These are phyloP conservation scores for Hemileia vastatrix DNA, from an alignment of 1,284 basidiomycete species.

Conservation along the genomic window DNA sequence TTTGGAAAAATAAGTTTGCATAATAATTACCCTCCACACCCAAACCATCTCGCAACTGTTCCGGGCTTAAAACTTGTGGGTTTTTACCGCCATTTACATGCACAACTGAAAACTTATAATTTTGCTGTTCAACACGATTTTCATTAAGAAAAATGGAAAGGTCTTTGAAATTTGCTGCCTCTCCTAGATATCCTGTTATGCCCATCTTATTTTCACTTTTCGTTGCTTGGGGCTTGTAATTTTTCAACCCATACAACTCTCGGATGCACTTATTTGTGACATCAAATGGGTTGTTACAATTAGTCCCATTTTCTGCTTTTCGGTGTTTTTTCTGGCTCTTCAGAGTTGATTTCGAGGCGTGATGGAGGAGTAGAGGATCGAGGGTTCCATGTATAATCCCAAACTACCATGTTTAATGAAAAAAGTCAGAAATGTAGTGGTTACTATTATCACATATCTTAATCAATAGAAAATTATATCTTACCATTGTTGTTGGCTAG, in stretches of 20 bases:
- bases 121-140: constrained; percentile 7
- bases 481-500: constrained; percentile 23
- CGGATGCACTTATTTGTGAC: constrained; percentile 20
- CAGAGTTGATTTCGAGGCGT: background rate
- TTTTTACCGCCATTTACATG: constrained; percentile 9
- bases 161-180: constrained; percentile 9
- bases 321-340: background rate
- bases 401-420: background rate
- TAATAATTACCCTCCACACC: constrained; percentile 11
- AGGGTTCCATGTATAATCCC: constrained; percentile 9
- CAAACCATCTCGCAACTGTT: constrained; percentile 2
- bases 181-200: constrained; percentile 15
- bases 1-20: background rate
- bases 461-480: background rate
- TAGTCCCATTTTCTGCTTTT: background rate
- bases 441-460: background rate
- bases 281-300: constrained; percentile 5
- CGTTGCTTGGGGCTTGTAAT: background rate
- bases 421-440: background rate
- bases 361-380: background rate
- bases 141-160: constrained; percentile 8
- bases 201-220: constrained; percentile 8
- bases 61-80: background rate
- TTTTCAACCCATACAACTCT: constrained; percentile 10
- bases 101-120: constrained; percentile 5